Evolutionary conservation across 805 yeast species (phyloP).

Genomic region (Clavispora carvajalis): DNA sequence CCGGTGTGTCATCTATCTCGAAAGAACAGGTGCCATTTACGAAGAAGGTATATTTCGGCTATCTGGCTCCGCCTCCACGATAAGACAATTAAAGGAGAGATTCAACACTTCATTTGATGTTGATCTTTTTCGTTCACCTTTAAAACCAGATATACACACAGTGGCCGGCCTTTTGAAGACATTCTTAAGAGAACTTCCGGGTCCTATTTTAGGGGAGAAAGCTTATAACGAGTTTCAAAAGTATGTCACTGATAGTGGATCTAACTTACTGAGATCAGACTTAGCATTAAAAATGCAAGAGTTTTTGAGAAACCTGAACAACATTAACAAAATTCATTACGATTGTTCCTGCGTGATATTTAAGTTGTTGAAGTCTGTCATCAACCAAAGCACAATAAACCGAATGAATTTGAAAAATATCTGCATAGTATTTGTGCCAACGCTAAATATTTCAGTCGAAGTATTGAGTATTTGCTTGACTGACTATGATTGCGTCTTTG

Average conservation of each 20-base stretch:
- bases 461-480: conserved; percentile 54
- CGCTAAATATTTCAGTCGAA: conserved; percentile 62
- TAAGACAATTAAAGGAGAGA: conserved; percentile 58
- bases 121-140: conserved; percentile 47
- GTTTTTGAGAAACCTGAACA: conserved; percentile 21
- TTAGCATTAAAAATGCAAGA: conserved; percentile 27
- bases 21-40: conserved; percentile 61
- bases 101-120: conserved; percentile 68
- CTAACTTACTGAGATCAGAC: conserved; percentile 13
- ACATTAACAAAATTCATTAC: conserved; percentile 52
- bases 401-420: conserved; percentile 80
- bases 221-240: conserved; percentile 23
- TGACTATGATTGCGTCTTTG: conserved; percentile 60
- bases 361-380: conserved; percentile 59
- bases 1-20: conserved; percentile 67
- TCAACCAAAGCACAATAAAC: conserved; percentile 55
- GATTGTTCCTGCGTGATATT: conserved; percentile 63
- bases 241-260: conserved; percentile 11
- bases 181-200: conserved; percentile 73
- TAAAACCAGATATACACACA: conserved; percentile 71
- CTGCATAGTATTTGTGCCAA: conserved; percentile 79
- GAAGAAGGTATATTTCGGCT: conserved; percentile 90
- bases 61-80: conserved; percentile 80
- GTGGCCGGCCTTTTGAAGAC: conserved; percentile 82
- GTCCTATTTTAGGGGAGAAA: conserved; percentile 59